Conservation (phyloP, 441 rosid genomes). For the Pelargonium citronellum region DNA sequence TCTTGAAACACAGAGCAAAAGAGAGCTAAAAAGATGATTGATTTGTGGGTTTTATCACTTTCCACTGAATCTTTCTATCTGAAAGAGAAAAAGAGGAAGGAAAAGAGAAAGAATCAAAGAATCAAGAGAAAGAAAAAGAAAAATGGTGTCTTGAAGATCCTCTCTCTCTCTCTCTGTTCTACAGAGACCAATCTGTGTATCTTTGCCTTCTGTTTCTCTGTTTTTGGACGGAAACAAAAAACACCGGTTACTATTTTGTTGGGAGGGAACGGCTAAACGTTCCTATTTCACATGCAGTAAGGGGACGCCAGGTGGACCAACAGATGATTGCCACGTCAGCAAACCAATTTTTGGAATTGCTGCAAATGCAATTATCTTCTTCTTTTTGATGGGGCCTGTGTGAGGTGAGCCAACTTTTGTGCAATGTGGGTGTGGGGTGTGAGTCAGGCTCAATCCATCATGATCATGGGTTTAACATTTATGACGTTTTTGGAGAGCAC, state of each 20-base stretch:
- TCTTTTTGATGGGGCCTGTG: too few relatives aligned
- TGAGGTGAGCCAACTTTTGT: neutral
- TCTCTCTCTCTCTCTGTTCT: neutral
- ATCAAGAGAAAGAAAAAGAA: neutral
- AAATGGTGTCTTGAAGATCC: neutral
- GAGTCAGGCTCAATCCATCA: neutral
- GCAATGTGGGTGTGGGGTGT: neutral
- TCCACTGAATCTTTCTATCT: neutral
- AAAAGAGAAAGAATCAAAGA: neutral
- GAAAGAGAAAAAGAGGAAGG: neutral
- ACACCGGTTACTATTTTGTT: slow-evolving; percentile 30
- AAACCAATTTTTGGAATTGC: neutral
- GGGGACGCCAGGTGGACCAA: slow-evolving; percentile 10
- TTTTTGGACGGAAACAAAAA: slow-evolving; percentile 11
- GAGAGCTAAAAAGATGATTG: neutral
- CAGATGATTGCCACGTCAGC: slow-evolving; percentile 13
- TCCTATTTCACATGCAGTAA: neutral
- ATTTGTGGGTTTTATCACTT: neutral
- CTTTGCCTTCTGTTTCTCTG: neutral
- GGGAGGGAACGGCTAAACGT: slow-evolving; percentile 14
- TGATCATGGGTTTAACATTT: neutral
- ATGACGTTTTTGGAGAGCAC: neutral
- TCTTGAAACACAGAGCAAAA: neutral
- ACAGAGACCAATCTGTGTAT: neutral
- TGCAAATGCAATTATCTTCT: too few relatives aligned